Base-by-base conservation (phyloP, 2,329 filamentous ascomycete species). In the Kalmusia sp. region DNA sequence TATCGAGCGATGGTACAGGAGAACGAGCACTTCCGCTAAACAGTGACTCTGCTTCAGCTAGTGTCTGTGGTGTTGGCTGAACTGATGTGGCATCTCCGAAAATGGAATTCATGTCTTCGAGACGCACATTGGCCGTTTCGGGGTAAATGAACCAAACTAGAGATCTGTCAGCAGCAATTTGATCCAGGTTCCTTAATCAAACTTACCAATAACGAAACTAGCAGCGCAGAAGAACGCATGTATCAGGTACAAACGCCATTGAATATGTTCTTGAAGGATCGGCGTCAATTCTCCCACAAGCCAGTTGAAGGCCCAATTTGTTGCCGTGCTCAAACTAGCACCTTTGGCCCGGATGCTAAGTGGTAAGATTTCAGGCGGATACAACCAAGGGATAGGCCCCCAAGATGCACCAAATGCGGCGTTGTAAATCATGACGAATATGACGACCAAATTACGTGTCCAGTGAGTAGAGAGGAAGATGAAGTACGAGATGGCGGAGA, bases 221-320 rank as follows among this genome's bases (percentile, higher is more conserved):
- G 88, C 87, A 48, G 91, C 92, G 73, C 95, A 99, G 79, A 96
- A 98, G 75, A 98, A 97, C 1, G 95, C 95, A 75, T 99, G 95
- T 14, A 99, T 82, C 41, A 99, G 83, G 69, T 99, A 99, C 55
- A 98, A 80, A 28, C 95, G 87, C 95, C 95, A 99, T 66, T 89
- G 86, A 67, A 99, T 98, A 77, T 84, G 87, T 66, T 95, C 91
- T 74, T 99, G 93, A 54, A 98, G 80, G 49, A 98, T 87, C 2
- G 95, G 95, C 0, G 95, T 99, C 82, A 98, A 85, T 76, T 96
- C 91, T 62, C 95, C 95, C 3, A 98, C 95, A 22, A 98, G 81
- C 90, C 92, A 99, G 77, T 99, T 99, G 77, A 95, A 96, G 1
- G 93, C 92, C 95, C 95, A 99, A 72, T 99, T 99, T 27, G 93